Evolutionary conservation across 2,329 filamentous ascomycete genomes (phyloP), one percentile per base, ranked within the genome.

Genomic region (Calonectria fujianensis): DNA sequence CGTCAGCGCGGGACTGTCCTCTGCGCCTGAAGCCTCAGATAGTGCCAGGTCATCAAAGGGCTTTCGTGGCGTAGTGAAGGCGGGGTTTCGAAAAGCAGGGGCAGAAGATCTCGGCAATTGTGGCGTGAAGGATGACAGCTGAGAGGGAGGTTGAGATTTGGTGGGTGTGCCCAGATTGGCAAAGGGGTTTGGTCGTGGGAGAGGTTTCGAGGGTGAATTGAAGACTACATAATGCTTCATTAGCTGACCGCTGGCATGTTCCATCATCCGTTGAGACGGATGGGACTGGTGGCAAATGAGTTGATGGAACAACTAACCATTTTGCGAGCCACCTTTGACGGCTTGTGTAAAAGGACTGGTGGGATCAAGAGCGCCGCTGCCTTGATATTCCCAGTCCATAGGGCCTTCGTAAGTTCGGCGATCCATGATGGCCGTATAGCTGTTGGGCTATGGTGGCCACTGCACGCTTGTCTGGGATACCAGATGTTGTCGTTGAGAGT

Each of bases 321-420:
- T 86, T 65, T 86, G 83, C 63, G 83, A 81, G 52, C 83, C 82
- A 64, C 80, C 83, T 79, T 84, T 87, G 1, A 87, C 86, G 48
- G 89, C 87, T 76, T 91, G 90, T 27, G 89, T 87, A 82, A 93
- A 93, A 2, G 92, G 92, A 76, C 91, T 93, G 13, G 90, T 91
- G 24, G 88, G 88, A 83, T 93, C 92, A 74, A 91, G 83, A 24
- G 91, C 91, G 2, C 89, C 91, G 63, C 86, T 83, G 75, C 87
- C 88, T 79, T 93, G 89, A 82, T 91, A 93, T 82, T 93, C 90
- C 90, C 90, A 93, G 79, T 93, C 92, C 92, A 93, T 93, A 76
- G 87, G 91, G 75, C 90, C 87, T 83, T 93, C 91, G 76, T 87
- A 89, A 2, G 89, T 91, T 79, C 92, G 87, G 77, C 87, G 87